Conservation (phyloP, 192 early-diverging fungal genomes). For the Coemansia sp. region DNA sequence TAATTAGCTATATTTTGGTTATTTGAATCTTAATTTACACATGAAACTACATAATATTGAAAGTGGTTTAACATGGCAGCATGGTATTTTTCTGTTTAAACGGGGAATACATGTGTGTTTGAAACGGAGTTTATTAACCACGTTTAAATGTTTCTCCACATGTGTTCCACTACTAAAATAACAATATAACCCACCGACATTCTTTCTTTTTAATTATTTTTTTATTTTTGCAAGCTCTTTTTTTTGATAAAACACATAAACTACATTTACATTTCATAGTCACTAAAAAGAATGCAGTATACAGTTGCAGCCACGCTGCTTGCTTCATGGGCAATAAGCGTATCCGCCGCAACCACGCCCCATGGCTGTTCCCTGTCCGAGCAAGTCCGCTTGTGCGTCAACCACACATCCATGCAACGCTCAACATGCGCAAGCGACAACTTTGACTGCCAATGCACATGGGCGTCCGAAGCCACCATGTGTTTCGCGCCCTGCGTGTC, state of each 20-base stretch:
- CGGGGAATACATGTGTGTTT: not conserved
- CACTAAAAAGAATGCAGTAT: not conserved
- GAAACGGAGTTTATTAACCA: not conserved
- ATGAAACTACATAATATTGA: too few relatives aligned
- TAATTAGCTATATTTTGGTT: not conserved
- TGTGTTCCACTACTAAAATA: not conserved
- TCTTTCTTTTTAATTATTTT: not conserved
- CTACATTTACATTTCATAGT: not conserved
- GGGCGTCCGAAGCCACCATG: slow-evolving; percentile 35
- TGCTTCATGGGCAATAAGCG: not conserved
- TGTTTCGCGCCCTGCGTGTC: slow-evolving; percentile 48
- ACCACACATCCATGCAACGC: slow-evolving; percentile 47
- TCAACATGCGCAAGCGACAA: slow-evolving; percentile 44
- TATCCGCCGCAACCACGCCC: not conserved
- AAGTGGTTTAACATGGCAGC: not conserved
- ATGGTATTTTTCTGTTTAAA: not conserved
- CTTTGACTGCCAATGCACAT: slow-evolving; percentile 51
- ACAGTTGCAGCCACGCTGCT: not conserved
- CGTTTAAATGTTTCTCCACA: not conserved
- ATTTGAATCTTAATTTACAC: too few relatives aligned
- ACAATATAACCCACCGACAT: not conserved
- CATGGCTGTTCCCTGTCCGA: slow-evolving; percentile 34
- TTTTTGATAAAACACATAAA: too few relatives aligned
- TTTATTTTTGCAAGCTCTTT: too few relatives aligned
- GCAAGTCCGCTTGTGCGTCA: slow-evolving; percentile 48